Base-by-base conservation (phyloP, 352 stramenopile genomes). In the Peronosclerospora sorghi region DNA sequence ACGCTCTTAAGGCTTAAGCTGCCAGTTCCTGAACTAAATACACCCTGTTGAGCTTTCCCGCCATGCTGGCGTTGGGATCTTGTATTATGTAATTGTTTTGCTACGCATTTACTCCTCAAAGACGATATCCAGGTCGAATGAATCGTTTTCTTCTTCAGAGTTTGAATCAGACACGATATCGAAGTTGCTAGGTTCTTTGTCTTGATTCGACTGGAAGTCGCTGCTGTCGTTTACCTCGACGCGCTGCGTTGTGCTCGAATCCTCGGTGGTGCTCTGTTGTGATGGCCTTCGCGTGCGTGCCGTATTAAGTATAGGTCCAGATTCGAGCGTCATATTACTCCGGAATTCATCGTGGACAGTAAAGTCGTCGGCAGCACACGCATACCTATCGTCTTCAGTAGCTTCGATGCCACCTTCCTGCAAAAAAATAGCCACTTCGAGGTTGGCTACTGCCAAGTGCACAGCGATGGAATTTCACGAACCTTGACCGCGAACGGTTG, bases 1-100 rank as follows among this genome's bases (percentile, higher is more conserved):
- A 90, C 74, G 95, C 95, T 49, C 77, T 99, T 64, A 98, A 98
- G 88, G 95, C 95, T 45, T 97, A 97, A 96, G 65, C 51, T 63
- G 45, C 46, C 39, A 59, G 32, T 59, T 62, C 40, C 32, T 59
- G 51, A 62, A 65, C 59, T 75, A 65, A 75, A 70, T 77, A 80
- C 76, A 76, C 67, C 68, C 68, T 77, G 42, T 56, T 59, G 58
- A 66, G 67, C 67, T 81, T 84, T 18, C 65, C 68, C 62, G 48
- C 52, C 48, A 66, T 62, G 48, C 41, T 53, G 55, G 55, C 55
- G 51, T 56, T 62, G 32, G 29, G 39, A 32, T 43, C 55, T 19
- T 23, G 26, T 29, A 13, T 35, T n/a, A 23, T 39, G 30, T 43
- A 5, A 6, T 14, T 30, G 34, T 9, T 40, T 35, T 39, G 21